Percentiles rank a stretch among this genome's conserved stretches.
Evolutionary conservation across 495 filamentous ascomycete genomes (phyloP).

Genomic region (Hypoxylon intermedium): DNA sequence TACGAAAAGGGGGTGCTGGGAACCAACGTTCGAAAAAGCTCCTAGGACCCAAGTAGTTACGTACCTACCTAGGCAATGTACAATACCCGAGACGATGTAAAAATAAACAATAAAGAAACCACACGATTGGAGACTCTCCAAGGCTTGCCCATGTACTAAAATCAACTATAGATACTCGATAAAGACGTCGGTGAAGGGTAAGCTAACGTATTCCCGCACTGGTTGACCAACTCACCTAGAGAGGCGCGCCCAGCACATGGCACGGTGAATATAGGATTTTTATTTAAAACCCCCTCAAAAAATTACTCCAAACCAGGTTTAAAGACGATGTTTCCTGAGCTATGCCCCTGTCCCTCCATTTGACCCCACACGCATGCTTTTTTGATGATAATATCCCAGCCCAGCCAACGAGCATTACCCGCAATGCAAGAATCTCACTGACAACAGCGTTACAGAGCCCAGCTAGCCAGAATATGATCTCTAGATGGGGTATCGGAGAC

Average conservation of each 20-base stretch:
- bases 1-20: not conserved
- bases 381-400: constrained; percentile 19
- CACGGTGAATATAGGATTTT: not conserved
- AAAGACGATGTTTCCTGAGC: no score
- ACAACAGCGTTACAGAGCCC: constrained; percentile 7
- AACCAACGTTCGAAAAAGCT: no score
- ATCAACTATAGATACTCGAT: not conserved
- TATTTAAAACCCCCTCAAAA: no score
- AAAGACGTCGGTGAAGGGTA: not conserved
- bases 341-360: constrained; percentile 24
- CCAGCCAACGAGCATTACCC: constrained; percentile 26
- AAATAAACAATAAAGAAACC: no score
- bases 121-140: no score
- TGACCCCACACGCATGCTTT: constrained; percentile 13
- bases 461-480: constrained; percentile 30
- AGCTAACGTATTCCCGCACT: not conserved
- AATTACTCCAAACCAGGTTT: constrained; percentile 27
- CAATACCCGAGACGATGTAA: no score
- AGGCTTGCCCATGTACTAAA: not conserved
- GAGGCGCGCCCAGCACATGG: not conserved
- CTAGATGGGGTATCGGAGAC: constrained; percentile 43
- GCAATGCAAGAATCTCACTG: constrained; percentile 22
- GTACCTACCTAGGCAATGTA: no score
- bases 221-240: not conserved
- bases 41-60: no score